A percentile compares a stretch with the other conserved stretches of the same genome.
These are phyloP conservation scores for Pisolithus sp. DNA, from an alignment of 768 basidiomycete species.

Conservation along the genomic window DNA sequence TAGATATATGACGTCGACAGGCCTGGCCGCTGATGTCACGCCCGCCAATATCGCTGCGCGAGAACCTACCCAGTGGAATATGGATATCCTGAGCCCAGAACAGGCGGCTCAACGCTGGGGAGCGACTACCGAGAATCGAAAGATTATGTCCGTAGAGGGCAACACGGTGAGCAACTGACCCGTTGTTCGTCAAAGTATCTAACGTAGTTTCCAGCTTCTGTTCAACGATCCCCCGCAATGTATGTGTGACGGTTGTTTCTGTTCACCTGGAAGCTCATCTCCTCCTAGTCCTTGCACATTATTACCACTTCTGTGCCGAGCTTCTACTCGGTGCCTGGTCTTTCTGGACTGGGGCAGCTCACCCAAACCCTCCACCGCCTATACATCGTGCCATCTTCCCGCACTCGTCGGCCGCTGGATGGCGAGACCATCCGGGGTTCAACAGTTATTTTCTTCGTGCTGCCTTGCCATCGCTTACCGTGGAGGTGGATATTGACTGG, in stretches of 20 bases:
- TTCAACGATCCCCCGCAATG: slow-evolving; percentile 68
- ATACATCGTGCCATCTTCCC: slow-evolving; percentile 69
- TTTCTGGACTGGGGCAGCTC: slow-evolving; percentile 55
- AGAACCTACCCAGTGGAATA: slow-evolving; percentile 58
- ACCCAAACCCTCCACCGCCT: slow-evolving; percentile 38
- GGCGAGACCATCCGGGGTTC: slow-evolving; percentile 76
- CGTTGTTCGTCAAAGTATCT: not conserved
- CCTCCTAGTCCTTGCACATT: slow-evolving; percentile 62
- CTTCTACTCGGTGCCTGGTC: slow-evolving; percentile 71
- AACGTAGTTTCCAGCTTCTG: slow-evolving; percentile 33
- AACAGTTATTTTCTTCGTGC: slow-evolving; percentile 72
- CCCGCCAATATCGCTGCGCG: slow-evolving; percentile 61
- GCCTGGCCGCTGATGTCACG: slow-evolving; percentile 48
- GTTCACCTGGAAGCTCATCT: slow-evolving; percentile 1
- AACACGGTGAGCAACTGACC: slow-evolving; percentile 51
- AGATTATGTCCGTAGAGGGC: slow-evolving; percentile 64
- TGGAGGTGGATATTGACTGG: slow-evolving; percentile 72
- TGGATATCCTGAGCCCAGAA: slow-evolving; percentile 53
- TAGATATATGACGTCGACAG: slow-evolving; percentile 61
- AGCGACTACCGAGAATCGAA: slow-evolving; percentile 33
- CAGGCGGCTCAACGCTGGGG: slow-evolving; percentile 65
- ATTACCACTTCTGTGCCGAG: slow-evolving; percentile 85
- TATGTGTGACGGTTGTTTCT: slow-evolving; percentile 8
- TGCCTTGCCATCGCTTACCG: slow-evolving; percentile 61
- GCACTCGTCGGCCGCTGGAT: slow-evolving; percentile 49